Evolutionary conservation across 768 basidiomycete genomes (phyloP), one percentile per base, ranked within the genome.

Genomic region (Jaapia argillacea): DNA sequence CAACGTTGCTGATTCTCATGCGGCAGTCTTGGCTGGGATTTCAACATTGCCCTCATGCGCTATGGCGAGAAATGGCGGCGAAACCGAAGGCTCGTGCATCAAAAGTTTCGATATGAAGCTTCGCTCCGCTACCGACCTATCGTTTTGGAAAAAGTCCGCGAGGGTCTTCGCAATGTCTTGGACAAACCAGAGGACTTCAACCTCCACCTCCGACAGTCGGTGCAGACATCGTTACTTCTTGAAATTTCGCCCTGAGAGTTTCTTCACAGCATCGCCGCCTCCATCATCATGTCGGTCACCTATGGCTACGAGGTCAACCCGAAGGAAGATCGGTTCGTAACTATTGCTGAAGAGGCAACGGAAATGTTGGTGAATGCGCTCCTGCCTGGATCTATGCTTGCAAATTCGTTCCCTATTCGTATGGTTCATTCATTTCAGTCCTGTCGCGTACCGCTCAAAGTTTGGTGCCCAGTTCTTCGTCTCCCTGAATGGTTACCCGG

Each of bases 21-120:
- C n/a, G n/a, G n/a, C n/a, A n/a, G n/a, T n/a, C n/a, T 50, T 21
- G 48, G 48, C 5, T 47, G 23, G 26, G 41, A 44, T 25, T 47
- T 37, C 41, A 37, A 26, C 33, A 24, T 44, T 14, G 35, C 24
- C 10, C 31, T 40, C 20, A 26, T 50, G 36, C 41, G 36, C 13
- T 50, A 50, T 31, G 46, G 46, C 10, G n/a, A 37, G 16, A 21
- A 18, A 16, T 50, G 48, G 48, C 35, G 48, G 18, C 25, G 39
- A 20, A 45, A 47, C 25, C 37, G 46, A 10, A 41, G 44, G 18
- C 21, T 24, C n/a, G 38, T 50, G 1, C 48, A 50, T 24, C 41
- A 47, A 13, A 16, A 44, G 13, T 44, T 50, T 20, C 10, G 10
- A 33, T 10, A 10, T 16, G 28, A 10, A 16, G 16, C 10, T 10